Base-by-base conservation (phyloP, 768 basidiomycete genomes). In the Leucocoprinus leucothites region DNA sequence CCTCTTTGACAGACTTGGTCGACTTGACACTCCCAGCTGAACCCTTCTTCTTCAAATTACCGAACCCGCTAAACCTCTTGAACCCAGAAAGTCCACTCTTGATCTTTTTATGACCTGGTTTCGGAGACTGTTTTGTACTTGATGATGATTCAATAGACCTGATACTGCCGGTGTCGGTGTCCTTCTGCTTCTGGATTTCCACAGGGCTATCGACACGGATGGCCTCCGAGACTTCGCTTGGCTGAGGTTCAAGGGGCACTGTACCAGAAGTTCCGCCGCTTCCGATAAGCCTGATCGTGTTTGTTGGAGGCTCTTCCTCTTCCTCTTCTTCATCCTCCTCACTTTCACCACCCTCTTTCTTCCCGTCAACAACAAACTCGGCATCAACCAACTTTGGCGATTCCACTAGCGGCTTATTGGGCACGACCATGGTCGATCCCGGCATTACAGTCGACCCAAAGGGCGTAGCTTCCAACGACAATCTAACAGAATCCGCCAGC, bases 241-340 rank as follows among this genome's bases (percentile, higher is more conserved):
- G 57, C 50, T 16, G 53, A 24, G 26, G 46, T 51, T 53, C 46
- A 9, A 55, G 9, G n/a, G 60, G 36, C 5, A 66, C 66, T 16
- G 65, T 56, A 19, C 82, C 82, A 26, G 70, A 64, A 21, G 71
- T 67, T 16, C 81, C 81, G 18, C 79, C 78, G 1, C 76, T 80
- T 18, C 83, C 85, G n/a, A 87, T 77, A 13, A 87, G 65, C 42
- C 82, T 80, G 49, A 87, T 75, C 11, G 81, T 83, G 9, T 74
- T 69, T 44, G 75, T 74, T 18, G 73, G 63, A 19, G 66, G 61
- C 4, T 52, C 44, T 13, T 57, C 59, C 9, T 58, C 19, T 8
- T 40, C 26, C 14, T 55, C 36, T 14, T 48, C 24, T 21, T 41
- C 25, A 5, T 55, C 19, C 11, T 40, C 26, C 14, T 55, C 36